These are phyloP conservation scores for Agaricus sinodeliciosus DNA, from an alignment of 768 basidiomycete species.

Conservation along the genomic window DNA sequence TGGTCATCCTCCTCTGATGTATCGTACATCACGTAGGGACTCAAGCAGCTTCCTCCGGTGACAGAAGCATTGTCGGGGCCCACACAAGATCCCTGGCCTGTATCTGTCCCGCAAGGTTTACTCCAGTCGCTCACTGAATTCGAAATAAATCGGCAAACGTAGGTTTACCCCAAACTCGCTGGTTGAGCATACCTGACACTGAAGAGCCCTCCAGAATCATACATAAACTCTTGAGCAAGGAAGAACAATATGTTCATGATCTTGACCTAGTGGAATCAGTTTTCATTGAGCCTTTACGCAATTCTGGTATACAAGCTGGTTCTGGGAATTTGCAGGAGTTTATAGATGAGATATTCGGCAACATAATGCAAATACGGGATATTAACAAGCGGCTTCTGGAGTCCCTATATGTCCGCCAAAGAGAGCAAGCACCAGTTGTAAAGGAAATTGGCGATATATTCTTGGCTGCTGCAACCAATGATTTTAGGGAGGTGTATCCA, in stretches of 20 bases:
- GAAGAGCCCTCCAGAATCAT: conserved; percentile 47
- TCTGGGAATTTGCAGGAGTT: conserved; percentile 68
- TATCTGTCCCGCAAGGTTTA: conserved; percentile 35
- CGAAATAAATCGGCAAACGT: conserved; percentile 82
- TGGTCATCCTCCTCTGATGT: neutral
- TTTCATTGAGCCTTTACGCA: conserved; percentile 41
- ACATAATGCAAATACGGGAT: conserved; percentile 77
- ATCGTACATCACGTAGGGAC: conserved; percentile 15
- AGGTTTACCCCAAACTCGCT: conserved; percentile 12
- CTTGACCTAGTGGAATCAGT: conserved; percentile 78
- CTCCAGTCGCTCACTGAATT: conserved; percentile 52
- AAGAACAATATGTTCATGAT: conserved; percentile 86
- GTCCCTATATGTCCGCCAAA: conserved; percentile 78
- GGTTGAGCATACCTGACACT: neutral
- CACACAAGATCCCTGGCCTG: conserved; percentile 44
- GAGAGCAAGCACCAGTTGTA: conserved; percentile 78
- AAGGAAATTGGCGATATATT: conserved; percentile 86
- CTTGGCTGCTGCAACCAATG: conserved; percentile 68
- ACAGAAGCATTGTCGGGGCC: conserved; percentile 32
- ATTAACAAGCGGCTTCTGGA: conserved; percentile 79
- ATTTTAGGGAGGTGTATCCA: conserved; percentile 83
- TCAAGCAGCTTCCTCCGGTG: conserved; percentile 18
- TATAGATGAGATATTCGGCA: conserved; percentile 83
- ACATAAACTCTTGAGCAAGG: conserved; percentile 83
- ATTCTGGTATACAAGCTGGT: conserved; percentile 36